These are phyloP conservation scores for Lindgomyces ingoldianus DNA, from an alignment of 495 filamentous ascomycete species.

Conservation along the genomic window DNA sequence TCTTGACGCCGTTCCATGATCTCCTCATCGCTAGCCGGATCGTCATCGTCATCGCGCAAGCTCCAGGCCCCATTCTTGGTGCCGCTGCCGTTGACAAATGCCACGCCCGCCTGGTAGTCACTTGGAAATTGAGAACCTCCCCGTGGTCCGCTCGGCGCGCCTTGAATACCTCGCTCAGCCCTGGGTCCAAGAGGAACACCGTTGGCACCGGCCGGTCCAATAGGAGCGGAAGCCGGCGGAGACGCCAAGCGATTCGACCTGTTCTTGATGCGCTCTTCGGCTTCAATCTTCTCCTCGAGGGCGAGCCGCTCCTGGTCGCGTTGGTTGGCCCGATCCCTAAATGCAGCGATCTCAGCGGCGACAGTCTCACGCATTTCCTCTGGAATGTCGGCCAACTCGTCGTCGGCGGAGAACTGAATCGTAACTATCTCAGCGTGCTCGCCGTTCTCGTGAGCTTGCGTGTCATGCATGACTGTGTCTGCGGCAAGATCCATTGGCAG, in stretches of 20 bases:
- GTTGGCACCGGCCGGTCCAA: conserved; percentile 69
- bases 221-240: conserved; percentile 65
- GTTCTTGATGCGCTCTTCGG: conserved; percentile 76
- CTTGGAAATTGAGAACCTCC: conserved; percentile 70
- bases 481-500: conserved; percentile 60
- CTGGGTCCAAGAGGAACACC: conserved; percentile 84
- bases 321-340: conserved; percentile 83
- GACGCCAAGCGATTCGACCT: conserved; percentile 64
- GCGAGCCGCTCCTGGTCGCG: conserved; percentile 85
- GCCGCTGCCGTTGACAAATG: conserved; percentile 81
- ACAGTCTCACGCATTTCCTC: conserved; percentile 97
- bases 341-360: conserved; percentile 89
- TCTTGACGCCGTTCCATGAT: conserved; percentile 69
- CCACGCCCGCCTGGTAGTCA: conserved; percentile 79
- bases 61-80: conserved; percentile 56
- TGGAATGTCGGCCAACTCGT: conserved; percentile 94
- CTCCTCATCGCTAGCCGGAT: conserved; percentile 84
- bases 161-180: conserved; percentile 62
- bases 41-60: conserved; percentile 80
- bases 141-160: conserved; percentile 79
- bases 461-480: conserved; percentile 71
- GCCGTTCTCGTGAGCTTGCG: conserved; percentile 54
- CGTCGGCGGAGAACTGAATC: conserved; percentile 78
- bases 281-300: conserved; percentile 89
- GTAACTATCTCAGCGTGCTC: conserved; percentile 74